phyloP scores from a whole-genome alignment of 345 rosid genomes.

The Excoecaria cochinchinensis region DNA sequence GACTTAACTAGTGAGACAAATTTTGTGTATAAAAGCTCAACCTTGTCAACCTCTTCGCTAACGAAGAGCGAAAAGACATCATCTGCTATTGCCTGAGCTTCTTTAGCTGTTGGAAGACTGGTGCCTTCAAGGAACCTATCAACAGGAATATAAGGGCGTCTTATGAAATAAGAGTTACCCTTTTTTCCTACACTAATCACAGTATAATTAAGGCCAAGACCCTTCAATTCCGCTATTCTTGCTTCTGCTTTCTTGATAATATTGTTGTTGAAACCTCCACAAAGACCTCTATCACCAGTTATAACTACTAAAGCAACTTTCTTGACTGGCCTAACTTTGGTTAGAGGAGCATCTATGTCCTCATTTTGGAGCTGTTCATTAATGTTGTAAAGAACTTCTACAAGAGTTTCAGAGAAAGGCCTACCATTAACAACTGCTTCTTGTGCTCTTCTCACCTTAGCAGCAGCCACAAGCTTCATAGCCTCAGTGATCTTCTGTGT shows the following conservation, averaged over 20 bases:
- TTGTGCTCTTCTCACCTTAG: constrained; percentile 95
- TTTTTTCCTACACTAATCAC: constrained; percentile 86
- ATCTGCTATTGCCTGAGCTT: constrained; percentile 39
- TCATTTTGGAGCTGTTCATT: constrained; percentile 89
- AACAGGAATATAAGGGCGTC: constrained; percentile 83
- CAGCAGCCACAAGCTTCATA: constrained; percentile 97
- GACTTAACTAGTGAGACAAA: constrained; percentile 85
- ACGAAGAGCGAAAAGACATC: constrained; percentile 36
- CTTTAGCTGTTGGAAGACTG: constrained; percentile 36
- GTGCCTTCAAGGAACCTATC: constrained; percentile 39
- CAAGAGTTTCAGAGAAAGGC: constrained; percentile 90
- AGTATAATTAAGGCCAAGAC: constrained; percentile 61
- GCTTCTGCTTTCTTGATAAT: constrained; percentile 77
- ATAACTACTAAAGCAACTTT: constrained; percentile 90
- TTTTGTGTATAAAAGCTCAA: constrained; percentile 91
- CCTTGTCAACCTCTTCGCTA: constrained; percentile 92
- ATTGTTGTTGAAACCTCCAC: constrained; percentile 74
- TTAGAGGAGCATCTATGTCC: constrained; percentile 78
- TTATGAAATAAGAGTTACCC: constrained; percentile 72
- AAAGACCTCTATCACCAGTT: constrained; percentile 89
- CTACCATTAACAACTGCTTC: constrained; percentile 90
- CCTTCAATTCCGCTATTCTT: constrained; percentile 65
- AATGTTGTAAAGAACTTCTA: constrained; percentile 91
- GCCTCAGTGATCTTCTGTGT: constrained; percentile 99
- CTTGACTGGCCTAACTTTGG: constrained; percentile 85